These are phyloP conservation scores for Boletellus ananiceps DNA, from an alignment of 768 basidiomycete species.

Conservation along the genomic window DNA sequence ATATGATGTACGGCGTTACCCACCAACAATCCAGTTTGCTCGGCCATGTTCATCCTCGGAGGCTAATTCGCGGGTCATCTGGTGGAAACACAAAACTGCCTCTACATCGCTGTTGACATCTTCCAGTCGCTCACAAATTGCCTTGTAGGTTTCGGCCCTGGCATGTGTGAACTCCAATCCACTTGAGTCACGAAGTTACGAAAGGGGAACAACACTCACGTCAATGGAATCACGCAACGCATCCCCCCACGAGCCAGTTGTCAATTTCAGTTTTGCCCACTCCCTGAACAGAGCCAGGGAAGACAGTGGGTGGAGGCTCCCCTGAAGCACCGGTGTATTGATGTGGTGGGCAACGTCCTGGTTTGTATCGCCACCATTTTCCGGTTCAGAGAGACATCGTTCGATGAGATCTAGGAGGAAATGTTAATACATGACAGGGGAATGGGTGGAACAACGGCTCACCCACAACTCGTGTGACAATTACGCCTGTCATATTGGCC, in stretches of 20 bases:
- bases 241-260: conserved; percentile 1
- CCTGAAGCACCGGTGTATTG: too few species aligned
- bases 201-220: background rate
- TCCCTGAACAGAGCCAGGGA: too few species aligned
- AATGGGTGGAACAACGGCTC: too few species aligned
- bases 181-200: background rate
- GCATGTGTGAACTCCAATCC: background rate
- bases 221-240: background rate
- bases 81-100: background rate
- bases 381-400: background rate
- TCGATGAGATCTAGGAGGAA: background rate
- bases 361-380: too few species aligned
- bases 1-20: too few species aligned
- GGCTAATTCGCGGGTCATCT: background rate
- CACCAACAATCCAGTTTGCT: background rate
- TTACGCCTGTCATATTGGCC: too few species aligned
- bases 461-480: too few species aligned
- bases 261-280: conserved; percentile 6
- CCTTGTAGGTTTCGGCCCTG: background rate
- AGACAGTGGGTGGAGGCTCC: too few species aligned
- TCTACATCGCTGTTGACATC: background rate
- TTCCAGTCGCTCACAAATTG: background rate
- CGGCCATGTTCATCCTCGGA: background rate
- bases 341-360: too few species aligned
- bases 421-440: too few species aligned